These are phyloP conservation scores for Chlorella variabilis DNA, from an alignment of 163 green algal genomes.

Conservation along the genomic window DNA sequence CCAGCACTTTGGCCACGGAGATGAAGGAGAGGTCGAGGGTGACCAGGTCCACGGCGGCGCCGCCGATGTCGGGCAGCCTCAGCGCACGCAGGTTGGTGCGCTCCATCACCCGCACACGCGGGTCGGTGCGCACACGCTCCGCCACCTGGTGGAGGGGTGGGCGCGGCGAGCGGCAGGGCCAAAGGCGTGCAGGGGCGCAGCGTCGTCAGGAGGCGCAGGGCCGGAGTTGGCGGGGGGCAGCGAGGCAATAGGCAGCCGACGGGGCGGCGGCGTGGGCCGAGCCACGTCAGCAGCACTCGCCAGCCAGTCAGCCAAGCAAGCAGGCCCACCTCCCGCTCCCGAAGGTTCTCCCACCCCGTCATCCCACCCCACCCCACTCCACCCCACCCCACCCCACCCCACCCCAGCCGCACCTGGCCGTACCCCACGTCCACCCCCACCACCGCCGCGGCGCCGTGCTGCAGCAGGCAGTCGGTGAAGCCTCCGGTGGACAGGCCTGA, in stretches of 20 bases:
- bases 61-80: constrained; percentile 63
- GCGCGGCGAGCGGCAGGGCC: background rate
- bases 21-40: constrained; percentile 99
- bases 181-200: background rate
- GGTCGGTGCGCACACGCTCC: constrained; percentile 82
- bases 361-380: too few species aligned
- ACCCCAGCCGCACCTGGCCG: constrained; percentile 77
- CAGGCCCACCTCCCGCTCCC: too few species aligned
- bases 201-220: too few species aligned
- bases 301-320: too few species aligned
- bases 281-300: too few species aligned
- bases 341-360: too few species aligned
- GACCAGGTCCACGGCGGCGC: constrained; percentile 79
- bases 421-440: constrained; percentile 97
- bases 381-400: too few species aligned
- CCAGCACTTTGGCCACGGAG: constrained; percentile 79
- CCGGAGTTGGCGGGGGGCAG: too few species aligned
- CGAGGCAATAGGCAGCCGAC: too few species aligned
- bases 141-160: constrained; percentile 66
- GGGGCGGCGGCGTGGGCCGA: too few species aligned
- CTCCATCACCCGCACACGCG: constrained; percentile 89
- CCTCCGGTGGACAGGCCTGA: constrained; percentile 95
- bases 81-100: constrained; percentile 93
- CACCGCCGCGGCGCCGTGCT: constrained; percentile 83
- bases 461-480: constrained; percentile 98